A percentile compares a stretch with the other conserved stretches of the same genome.
phyloP scores from a whole-genome alignment of 371 early-diverging fungal species.

The Phascolomyces articulosus region DNA sequence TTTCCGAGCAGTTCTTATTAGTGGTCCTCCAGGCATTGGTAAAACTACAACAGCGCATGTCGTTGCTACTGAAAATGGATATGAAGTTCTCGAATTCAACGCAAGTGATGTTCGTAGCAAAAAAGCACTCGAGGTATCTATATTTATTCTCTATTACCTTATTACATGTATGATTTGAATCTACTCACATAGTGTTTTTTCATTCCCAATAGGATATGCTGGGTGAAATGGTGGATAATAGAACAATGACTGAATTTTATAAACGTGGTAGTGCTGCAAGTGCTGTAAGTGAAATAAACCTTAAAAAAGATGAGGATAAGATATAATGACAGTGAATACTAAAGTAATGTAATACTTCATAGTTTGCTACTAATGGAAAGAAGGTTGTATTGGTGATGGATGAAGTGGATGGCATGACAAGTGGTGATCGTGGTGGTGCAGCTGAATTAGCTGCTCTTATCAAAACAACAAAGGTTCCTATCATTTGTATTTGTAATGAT shows the following conservation, averaged over 20 bases:
- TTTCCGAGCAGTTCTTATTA: slow-evolving; percentile 65
- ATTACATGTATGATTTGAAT: background rate
- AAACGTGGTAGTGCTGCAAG: background rate
- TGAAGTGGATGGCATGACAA: slow-evolving; percentile 99
- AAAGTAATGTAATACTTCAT: background rate
- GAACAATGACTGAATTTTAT: slow-evolving; percentile 76
- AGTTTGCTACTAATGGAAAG: background rate
- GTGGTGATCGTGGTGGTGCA: slow-evolving; percentile 98
- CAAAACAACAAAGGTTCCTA: slow-evolving; percentile 77
- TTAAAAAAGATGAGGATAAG: background rate
- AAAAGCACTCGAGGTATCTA: slow-evolving; percentile 28
- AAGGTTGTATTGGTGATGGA: slow-evolving; percentile 96
- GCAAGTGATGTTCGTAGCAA: slow-evolving; percentile 99
- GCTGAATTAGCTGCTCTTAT: slow-evolving; percentile 92
- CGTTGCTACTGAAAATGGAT: slow-evolving; percentile 81
- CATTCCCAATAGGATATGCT: slow-evolving; percentile 14
- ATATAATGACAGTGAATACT: background rate
- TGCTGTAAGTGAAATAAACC: background rate
- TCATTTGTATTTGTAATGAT: slow-evolving; percentile 96
- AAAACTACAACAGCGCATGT: slow-evolving; percentile 98
- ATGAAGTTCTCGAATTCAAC: slow-evolving; percentile 96
- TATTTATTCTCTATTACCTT: background rate
- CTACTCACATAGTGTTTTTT: background rate
- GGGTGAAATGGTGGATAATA: slow-evolving; percentile 64
- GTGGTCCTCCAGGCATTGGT: slow-evolving; percentile 99